Evolutionary conservation across 192 early-diverging fungal species (phyloP).

Genomic region (Gigaspora rosea): DNA sequence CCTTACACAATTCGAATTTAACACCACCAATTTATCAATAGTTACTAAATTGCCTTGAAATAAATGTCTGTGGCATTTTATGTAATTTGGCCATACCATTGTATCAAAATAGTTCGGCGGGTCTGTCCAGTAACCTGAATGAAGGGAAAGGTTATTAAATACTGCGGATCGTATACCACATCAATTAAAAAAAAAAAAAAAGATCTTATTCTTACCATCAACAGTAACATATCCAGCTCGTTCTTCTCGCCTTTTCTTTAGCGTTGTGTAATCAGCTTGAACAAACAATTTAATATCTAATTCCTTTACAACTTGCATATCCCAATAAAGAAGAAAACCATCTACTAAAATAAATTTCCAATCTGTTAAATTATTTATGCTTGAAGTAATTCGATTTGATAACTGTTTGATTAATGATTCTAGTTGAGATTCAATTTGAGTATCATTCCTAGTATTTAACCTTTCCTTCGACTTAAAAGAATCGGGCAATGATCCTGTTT

Average conservation of each 20-base stretch:
- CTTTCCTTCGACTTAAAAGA: conserved; percentile 47
- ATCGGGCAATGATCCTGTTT: conserved; percentile 41
- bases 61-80: conserved; percentile 49
- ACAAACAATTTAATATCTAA: conserved; percentile 61
- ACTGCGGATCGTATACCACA: too few relatives aligned
- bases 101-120: conserved; percentile 77
- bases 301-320: conserved; percentile 42
- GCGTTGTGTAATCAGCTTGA: conserved; percentile 56
- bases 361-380: background rate
- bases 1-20: too few relatives aligned
- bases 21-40: too few relatives aligned
- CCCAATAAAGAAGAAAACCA: conserved; percentile 78
- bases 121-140: conserved; percentile 65
- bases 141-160: background rate
- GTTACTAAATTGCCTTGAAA: background rate
- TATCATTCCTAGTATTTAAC: conserved; percentile 39
- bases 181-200: background rate
- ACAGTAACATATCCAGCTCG: conserved; percentile 74
- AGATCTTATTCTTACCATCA: conserved; percentile 54
- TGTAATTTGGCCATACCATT: conserved; percentile 78
- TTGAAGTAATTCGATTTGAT: background rate
- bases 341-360: conserved; percentile 62
- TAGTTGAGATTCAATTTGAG: background rate
- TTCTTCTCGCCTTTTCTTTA: conserved; percentile 64
- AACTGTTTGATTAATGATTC: background rate